A percentile compares a stretch with the other conserved stretches of the same genome.
These are phyloP conservation scores for Penicillium sp. DNA, from an alignment of 2,329 filamentous ascomycete genomes.

Conservation along the genomic window DNA sequence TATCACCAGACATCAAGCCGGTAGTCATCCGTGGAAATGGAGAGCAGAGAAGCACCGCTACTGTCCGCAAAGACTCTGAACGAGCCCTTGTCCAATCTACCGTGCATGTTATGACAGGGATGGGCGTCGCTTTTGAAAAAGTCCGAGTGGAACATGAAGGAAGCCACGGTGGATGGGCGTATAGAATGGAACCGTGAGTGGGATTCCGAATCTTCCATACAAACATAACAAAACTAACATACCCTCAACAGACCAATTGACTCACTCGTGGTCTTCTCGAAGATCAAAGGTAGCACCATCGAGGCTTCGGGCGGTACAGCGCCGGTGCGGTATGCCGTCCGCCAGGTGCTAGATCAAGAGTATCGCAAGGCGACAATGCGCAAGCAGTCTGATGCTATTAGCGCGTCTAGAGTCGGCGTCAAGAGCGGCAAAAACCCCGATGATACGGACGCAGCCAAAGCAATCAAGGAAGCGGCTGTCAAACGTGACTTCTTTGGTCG, in stretches of 20 bases:
- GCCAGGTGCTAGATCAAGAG: conserved; percentile 90
- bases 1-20: conserved; percentile 87
- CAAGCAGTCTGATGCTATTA: conserved; percentile 61
- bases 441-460: conserved; percentile 26
- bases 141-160: conserved; percentile 72
- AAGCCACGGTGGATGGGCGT: conserved; percentile 69
- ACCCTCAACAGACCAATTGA: conserved; percentile 61
- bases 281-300: conserved; percentile 41
- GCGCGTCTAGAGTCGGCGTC: conserved; percentile 30
- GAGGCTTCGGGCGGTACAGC: conserved; percentile 55
- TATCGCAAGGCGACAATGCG: conserved; percentile 69
- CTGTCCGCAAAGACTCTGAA: conserved; percentile 82
- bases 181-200: conserved; percentile 89
- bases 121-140: conserved; percentile 77
- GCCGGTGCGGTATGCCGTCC: conserved; percentile 84
- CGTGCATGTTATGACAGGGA: conserved; percentile 76
- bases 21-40: conserved; percentile 75
- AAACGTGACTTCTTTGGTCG: conserved; percentile 87
- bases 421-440: conserved; percentile 17
- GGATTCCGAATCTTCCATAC: background rate
- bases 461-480: conserved; percentile 40
- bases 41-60: conserved; percentile 66
- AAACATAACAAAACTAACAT: conserved; percentile 6
- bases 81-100: conserved; percentile 76
- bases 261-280: conserved; percentile 64